Evolutionary conservation across 768 basidiomycete species (phyloP).

Genomic region (Strobilomyces echinocephalus): DNA sequence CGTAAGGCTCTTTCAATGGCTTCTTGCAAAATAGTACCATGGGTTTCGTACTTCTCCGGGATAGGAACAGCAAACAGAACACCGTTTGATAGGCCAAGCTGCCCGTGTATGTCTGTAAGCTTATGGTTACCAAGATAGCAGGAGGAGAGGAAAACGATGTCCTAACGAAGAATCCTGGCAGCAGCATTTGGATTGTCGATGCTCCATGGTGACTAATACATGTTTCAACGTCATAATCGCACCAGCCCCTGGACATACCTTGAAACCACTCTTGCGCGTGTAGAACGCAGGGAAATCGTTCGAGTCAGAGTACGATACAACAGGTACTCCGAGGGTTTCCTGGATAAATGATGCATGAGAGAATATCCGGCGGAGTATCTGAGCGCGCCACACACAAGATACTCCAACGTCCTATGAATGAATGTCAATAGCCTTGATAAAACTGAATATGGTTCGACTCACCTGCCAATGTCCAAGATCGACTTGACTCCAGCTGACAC

Average conservation of each 20-base stretch:
- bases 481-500: conserved; percentile 94
- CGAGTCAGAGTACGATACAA: conserved; percentile 69
- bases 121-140: background rate
- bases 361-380: background rate
- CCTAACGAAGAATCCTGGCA: conserved; percentile 71
- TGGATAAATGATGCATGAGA: conserved; percentile 26
- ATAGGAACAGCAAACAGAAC: conserved; percentile 87
- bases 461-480: conserved; percentile 89
- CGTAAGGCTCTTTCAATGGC: conserved; percentile 79
- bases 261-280: conserved; percentile 73
- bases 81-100: conserved; percentile 71
- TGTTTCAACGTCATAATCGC: background rate
- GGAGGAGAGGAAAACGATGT: background rate
- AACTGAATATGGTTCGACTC: background rate
- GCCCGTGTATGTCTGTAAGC: conserved; percentile 57
- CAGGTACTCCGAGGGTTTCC: conserved; percentile 96
- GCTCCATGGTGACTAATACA: conserved; percentile 70
- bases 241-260: conserved; percentile 33
- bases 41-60: conserved; percentile 64
- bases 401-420: conserved; percentile 66
- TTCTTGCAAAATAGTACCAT: conserved; percentile 65
- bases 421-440: background rate
- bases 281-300: conserved; percentile 96
- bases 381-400: conserved; percentile 46
- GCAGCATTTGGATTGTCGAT: conserved; percentile 58